Base-by-base conservation (phyloP, 2,329 filamentous ascomycete species). In the Rhytidhysteron rufulum region DNA sequence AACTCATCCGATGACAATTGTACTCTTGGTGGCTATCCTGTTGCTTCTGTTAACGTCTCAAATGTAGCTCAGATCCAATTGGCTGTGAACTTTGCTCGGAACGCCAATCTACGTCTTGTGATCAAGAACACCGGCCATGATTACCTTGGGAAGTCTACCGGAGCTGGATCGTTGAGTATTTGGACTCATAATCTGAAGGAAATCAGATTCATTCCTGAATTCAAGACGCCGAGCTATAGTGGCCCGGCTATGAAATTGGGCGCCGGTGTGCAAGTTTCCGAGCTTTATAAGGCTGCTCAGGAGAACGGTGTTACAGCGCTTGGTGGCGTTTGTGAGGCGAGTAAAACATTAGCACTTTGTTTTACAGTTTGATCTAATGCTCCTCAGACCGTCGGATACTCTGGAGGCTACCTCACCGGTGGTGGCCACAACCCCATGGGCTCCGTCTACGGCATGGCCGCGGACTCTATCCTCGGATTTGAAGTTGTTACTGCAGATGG, bases 11-110 rank as follows among this genome's bases (percentile, higher is more conserved):
- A 47, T 19, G 37, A 46, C 0, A 54, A 58, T 2, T 76, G 74
- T 44, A 49, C 56, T 0, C 39, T 74, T 10, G 47, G 63, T 53
- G 55, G 53, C 30, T 47, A 52, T 21, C 61, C 60, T 0, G 40
- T 53, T 22, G 68, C 68, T 36, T 47, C 65, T 0, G 62, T 71
- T 13, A 61, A 67, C 37, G 67, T 43, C 3, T 31, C 36, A 2
- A 17, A 5, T 2, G 27, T 37, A 16, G 31, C 36, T 11, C 51
- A 60, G 29, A 35, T 54, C 2, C 30, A 41, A 3, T 42, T 45
- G 17, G 47, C 48, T n/a, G 40, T 63, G 7, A 31, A 41, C 11
- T 63, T 62, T 34, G 57, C 56, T 4, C 41, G 48, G 27, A 20
- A 42, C 6, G 15, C 53, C 20, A 60, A 62, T 5, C 41, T 62